Conservation (phyloP, 83 land plant genomes). For the Larix sibirica region DNA sequence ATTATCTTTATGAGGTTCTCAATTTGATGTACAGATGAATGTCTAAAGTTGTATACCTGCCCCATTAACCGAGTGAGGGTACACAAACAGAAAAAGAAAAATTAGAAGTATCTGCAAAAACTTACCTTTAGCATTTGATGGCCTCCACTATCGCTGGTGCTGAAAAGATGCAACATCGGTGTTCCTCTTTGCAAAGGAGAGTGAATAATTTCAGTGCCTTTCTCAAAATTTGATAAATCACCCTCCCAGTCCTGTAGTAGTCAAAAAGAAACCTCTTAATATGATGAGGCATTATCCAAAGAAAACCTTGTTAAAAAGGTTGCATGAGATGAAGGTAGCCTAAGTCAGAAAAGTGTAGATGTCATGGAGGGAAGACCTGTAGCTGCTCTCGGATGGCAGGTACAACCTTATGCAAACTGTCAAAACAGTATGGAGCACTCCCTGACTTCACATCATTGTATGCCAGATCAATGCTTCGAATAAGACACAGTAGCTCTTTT, state of each 20-base stretch:
- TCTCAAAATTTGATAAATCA: constrained; percentile 43
- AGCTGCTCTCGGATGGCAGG: constrained; percentile 58
- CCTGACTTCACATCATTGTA: constrained; percentile 35
- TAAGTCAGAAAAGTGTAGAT: not conserved
- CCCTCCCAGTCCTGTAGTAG: constrained; percentile 68
- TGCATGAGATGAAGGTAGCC: not conserved
- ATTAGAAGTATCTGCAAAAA: not conserved
- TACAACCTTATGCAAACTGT: constrained; percentile 37
- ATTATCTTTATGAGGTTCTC: too few species aligned
- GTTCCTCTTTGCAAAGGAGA: constrained; percentile 55
- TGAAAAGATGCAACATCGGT: constrained; percentile 56
- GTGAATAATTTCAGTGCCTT: constrained; percentile 47
- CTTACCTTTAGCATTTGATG: constrained; percentile 58
- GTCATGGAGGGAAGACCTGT: constrained; percentile 30
- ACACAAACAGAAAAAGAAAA: too few species aligned
- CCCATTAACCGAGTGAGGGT: not conserved
- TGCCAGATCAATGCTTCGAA: constrained; percentile 45
- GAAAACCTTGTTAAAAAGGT: not conserved
- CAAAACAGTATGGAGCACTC: constrained; percentile 20
- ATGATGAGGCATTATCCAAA: not conserved
- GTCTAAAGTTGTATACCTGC: not conserved
- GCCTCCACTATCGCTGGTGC: constrained; percentile 74
- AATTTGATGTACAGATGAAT: not conserved
- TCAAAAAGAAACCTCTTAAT: not conserved
- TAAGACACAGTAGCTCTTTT: constrained; percentile 42